phyloP scores from a whole-genome alignment of 2,329 filamentous ascomycete genomes.

The Myriosclerotinia scirpicola region DNA sequence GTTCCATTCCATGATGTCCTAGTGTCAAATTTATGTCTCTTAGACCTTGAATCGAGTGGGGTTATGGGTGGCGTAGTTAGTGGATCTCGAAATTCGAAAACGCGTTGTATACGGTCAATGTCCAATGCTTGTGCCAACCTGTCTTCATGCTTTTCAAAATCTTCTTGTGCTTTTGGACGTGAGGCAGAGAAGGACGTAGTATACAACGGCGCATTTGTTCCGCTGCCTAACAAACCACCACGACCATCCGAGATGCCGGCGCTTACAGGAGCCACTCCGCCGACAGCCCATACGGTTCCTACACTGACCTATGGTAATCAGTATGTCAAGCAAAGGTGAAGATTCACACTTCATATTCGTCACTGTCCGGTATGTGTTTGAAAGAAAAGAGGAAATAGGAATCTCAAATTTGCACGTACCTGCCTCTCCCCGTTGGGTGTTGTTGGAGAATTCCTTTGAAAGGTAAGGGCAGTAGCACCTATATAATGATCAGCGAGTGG shows the following conservation, averaged over 20 bases:
- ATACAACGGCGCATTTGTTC: constrained; percentile 70
- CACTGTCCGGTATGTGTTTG: not conserved
- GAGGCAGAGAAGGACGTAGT: constrained; percentile 50
- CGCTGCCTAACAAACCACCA: constrained; percentile 64
- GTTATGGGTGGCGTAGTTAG: constrained; percentile 35
- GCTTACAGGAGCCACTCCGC: constrained; percentile 61
- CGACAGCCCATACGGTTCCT: constrained; percentile 75
- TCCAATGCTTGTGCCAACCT: constrained; percentile 78
- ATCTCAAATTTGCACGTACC: constrained; percentile 30
- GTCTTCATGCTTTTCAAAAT: constrained; percentile 67
- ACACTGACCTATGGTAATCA: constrained; percentile 54
- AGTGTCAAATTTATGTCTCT: not conserved
- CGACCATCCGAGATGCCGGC: constrained; percentile 61
- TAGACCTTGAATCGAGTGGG: constrained; percentile 34
- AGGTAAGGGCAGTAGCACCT: constrained; percentile 39
- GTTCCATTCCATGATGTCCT: constrained; percentile 42
- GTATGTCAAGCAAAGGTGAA: constrained; percentile 8
- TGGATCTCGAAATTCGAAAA: constrained; percentile 57
- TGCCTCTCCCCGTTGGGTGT: constrained; percentile 36
- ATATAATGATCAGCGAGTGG: constrained; percentile 21
- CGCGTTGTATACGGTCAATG: constrained; percentile 67
- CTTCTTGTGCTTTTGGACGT: constrained; percentile 52
- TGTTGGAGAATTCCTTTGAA: constrained; percentile 35
- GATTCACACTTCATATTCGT: not conserved
- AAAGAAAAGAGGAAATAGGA: not conserved